These are phyloP conservation scores for Fusarium oligoseptatum DNA, from an alignment of 2,329 filamentous ascomycete species.

Conservation along the genomic window DNA sequence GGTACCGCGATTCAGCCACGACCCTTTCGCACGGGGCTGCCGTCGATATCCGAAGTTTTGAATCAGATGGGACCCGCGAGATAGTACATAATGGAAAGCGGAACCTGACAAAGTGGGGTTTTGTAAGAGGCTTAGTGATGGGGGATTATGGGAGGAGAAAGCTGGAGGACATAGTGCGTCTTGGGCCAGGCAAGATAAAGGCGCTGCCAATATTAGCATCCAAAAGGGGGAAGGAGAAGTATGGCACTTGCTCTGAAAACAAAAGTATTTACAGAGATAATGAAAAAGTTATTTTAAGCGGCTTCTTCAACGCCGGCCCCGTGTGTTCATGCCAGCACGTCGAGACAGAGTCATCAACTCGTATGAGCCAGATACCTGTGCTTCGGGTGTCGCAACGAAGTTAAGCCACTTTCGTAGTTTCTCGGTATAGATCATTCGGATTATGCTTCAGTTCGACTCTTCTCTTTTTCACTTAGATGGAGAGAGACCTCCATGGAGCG, in stretches of 20 bases:
- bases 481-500: too few species aligned
- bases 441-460: too few species aligned
- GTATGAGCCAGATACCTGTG: background rate
- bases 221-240: background rate
- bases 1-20: background rate
- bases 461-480: too few species aligned
- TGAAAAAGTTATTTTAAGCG: background rate
- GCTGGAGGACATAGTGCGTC: background rate
- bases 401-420: too few species aligned
- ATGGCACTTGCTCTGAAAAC: background rate
- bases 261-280: background rate
- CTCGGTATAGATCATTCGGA: too few species aligned
- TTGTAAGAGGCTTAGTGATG: background rate
- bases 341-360: background rate
- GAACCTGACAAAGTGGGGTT: rapidly evolving
- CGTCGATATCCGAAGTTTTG: background rate
- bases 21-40: background rate
- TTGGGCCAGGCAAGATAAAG: background rate
- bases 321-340: background rate
- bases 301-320: rapidly evolving
- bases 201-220: background rate
- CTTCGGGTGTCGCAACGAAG: too few species aligned
- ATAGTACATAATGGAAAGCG: background rate
- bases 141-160: rapidly evolving
- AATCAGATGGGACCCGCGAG: background rate